Base-by-base conservation (phyloP, 164 flowering plant species). In the Chloranthus sessilifolius region DNA sequence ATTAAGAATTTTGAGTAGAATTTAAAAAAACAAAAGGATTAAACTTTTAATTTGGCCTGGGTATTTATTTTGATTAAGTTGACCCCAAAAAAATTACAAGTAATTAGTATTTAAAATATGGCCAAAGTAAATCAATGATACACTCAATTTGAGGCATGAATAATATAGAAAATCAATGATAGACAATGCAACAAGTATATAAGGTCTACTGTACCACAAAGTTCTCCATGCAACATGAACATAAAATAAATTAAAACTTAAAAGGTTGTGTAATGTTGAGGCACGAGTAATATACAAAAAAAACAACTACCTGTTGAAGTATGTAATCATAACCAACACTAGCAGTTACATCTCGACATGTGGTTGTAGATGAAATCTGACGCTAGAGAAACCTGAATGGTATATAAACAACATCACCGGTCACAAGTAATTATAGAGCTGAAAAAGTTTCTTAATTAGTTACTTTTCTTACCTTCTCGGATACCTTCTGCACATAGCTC, bases 321-420 rank as follows among this genome's bases (percentile, higher is more conserved):
- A 86, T 74, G 68, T 81, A 88, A 77, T 92, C 99, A 63, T 92
- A 92, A 43, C 99, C 99, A 59, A 86, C 60, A 72, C 89, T 86
- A 7, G 99, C 73, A 21, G 95, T 88, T 37, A 80, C 94, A 65
- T 92, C 99, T 67, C 70, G 99, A 78, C 84, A 83, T 55, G 45
- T 76, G 76, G 72, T 92, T 88, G 76, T 84, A 92, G 83, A 86
- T 72, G 63, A 88, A 76, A 51, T 92, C 99, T 47, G 99, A 38
- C 55, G 95, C 99, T 29, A 92, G 75, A 69, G 99, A 86, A 50
- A 88, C 91, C 97, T 85, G 56, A 25, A 49, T 19, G 35, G 28
- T 7, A 53, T 23, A 44, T 10, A 3, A 51, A 20, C 26, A 23
- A 24, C 10, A 25, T 5, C 16, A 2, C 4, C 16, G 16, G 5